Percentiles rank a stretch among this genome's conserved stretches.
Evolutionary conservation across 257 asterid genomes (phyloP).

Genomic region (Nicotiana otophora): DNA sequence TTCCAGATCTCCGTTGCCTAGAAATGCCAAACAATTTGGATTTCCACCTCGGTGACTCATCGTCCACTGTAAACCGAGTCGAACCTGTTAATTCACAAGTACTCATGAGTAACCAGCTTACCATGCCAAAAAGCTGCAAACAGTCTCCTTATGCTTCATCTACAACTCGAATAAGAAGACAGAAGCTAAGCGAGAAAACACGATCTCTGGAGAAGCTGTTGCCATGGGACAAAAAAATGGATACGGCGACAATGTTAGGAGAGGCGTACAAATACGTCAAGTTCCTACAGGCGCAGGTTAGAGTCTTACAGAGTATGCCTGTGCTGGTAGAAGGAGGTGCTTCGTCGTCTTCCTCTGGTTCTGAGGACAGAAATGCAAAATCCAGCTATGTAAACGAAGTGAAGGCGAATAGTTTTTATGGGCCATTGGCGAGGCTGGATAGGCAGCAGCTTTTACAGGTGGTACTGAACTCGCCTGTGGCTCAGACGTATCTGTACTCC

Average conservation of each 20-base stretch:
- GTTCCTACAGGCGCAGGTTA: conserved; percentile 70
- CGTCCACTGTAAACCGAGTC: not conserved
- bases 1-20: conserved; percentile 34
- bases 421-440: conserved; percentile 38
- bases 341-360: not conserved
- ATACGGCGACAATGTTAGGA: conserved; percentile 62
- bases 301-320: conserved; percentile 66
- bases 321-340: not conserved
- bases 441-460: conserved; percentile 67
- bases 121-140: not conserved
- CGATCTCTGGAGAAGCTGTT: conserved; percentile 43
- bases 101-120: not conserved
- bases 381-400: not conserved
- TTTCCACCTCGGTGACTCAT: not conserved
- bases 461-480: conserved; percentile 55
- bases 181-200: conserved; percentile 50
- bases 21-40: conserved; percentile 22
- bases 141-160: not conserved
- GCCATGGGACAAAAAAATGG: conserved; percentile 60
- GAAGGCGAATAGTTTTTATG: not conserved
- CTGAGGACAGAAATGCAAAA: conserved; percentile 7
- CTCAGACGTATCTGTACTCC: conserved; percentile 47
- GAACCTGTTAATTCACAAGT: not conserved
- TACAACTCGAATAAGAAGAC: conserved; percentile 9
- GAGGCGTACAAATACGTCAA: conserved; percentile 71